Evolutionary conservation across 352 stramenopile species (phyloP).

Genomic region (Globisporangium barbulae): DNA sequence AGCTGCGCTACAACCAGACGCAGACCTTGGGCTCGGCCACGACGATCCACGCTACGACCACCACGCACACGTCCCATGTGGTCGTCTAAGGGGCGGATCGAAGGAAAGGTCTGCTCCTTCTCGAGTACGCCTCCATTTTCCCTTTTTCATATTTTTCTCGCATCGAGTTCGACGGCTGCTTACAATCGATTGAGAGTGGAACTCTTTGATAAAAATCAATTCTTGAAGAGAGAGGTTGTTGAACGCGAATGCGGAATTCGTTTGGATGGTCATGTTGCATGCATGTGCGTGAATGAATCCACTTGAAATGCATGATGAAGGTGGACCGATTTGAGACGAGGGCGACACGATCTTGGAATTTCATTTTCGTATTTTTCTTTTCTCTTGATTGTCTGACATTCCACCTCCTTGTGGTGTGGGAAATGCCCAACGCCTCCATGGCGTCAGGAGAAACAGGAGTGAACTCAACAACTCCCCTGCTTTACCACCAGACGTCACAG

Average conservation of each 20-base stretch:
- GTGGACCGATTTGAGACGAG: no score
- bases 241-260: no score
- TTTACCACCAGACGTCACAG: not conserved
- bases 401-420: not conserved
- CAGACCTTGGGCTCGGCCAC: conserved; percentile 18
- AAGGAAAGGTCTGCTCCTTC: not conserved
- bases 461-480: not conserved
- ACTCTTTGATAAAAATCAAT: not conserved
- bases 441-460: not conserved
- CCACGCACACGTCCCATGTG: conserved; percentile 50
- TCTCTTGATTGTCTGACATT: not conserved
- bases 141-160: conserved; percentile 2
- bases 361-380: conserved; percentile 2
- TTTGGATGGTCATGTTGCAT: no score
- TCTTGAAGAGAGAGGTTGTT: no score
- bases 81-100: conserved; percentile 35
- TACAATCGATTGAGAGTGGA: not conserved
- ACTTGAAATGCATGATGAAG: no score
- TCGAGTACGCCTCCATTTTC: not conserved
- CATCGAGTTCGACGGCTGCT: not conserved
- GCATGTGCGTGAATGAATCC: no score
- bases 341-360: not conserved
- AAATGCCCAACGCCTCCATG: not conserved
- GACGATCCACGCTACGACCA: conserved; percentile 20
- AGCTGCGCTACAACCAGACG: conserved; percentile 79